These are phyloP conservation scores for Boletellus sp. DNA, from an alignment of 1,284 basidiomycete species.

Conservation along the genomic window DNA sequence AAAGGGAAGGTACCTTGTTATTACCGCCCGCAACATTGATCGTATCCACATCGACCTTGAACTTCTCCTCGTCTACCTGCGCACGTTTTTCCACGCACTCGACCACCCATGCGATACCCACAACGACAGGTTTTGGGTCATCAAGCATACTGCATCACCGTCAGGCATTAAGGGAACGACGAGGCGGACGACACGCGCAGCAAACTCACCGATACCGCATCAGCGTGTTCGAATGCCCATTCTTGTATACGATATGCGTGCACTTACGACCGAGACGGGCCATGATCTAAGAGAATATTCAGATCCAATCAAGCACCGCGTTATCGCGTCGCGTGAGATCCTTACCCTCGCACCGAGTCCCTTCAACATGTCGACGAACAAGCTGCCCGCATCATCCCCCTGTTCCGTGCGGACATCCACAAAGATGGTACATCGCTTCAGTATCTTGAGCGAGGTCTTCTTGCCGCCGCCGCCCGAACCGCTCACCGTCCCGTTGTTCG, in stretches of 20 bases:
- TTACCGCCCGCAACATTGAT: conserved; percentile 58
- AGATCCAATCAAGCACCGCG: conserved; percentile 3
- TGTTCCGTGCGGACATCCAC: conserved; percentile 88
- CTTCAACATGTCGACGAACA: conserved; percentile 84
- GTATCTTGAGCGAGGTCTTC: conserved; percentile 39
- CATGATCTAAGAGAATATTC: conserved; percentile 45
- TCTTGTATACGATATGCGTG: conserved; percentile 91
- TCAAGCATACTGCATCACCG: conserved; percentile 45
- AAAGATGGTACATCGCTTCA: conserved; percentile 81
- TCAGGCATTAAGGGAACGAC: not conserved
- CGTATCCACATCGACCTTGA: conserved; percentile 63
- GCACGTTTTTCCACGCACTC: conserved; percentile 53
- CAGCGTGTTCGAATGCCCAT: conserved; percentile 76
- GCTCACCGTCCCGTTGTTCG: conserved; percentile 21
- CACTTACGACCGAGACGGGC: conserved; percentile 69
- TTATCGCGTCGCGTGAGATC: not conserved
- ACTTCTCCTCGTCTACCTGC: conserved; percentile 64
- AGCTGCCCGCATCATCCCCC: conserved; percentile 79
- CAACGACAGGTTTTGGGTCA: conserved; percentile 71
- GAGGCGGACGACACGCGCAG: not conserved
- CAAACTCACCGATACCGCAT: conserved; percentile 62
- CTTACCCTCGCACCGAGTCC: conserved; percentile 80
- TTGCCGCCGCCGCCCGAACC: conserved; percentile 17
- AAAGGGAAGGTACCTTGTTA: conserved; percentile 56
- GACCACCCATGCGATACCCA: conserved; percentile 92